Evolutionary conservation across 2,329 filamentous ascomycete genomes (phyloP), one percentile per base, ranked within the genome.

Genomic region (Penicillium nordicum): DNA sequence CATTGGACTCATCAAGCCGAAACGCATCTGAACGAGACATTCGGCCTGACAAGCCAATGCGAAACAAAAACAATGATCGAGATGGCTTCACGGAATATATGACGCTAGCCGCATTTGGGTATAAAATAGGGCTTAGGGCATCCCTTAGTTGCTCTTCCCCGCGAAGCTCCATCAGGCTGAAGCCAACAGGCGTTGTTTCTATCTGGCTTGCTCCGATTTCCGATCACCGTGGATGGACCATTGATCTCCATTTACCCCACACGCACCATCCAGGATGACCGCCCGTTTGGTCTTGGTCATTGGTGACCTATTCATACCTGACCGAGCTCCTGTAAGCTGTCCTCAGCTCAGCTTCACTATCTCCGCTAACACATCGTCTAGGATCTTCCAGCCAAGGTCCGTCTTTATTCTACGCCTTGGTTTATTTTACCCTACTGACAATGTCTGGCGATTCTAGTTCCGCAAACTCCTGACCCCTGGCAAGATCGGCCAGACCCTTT

Each of bases 281-380:
- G 90, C 91, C 63, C 90, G 93, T 77, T 83, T 96, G 65, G 92
- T 96, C 72, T 84, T 96, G 72, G 90, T 94, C 71, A 90, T 96
- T 67, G 91, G 91, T 74, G 92, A 96, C 79, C 85, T 96, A 53
- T 92, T 96, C 79, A 96, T 96, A 77, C 92, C 92, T 68, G 92
- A 96, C 76, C 84, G 92, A 73, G 92, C 91, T 67, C 86, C 94
- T 63, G 92, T 84, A 73, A 66, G 77, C 73, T 51, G 50, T 48
- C 55, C 42, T 46, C 58, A 41, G 36, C 52, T 43, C 53, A 32
- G n/a, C 25, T 37, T 60, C 59, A 62, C 44, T 57, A 60, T 61
- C 57, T 57, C 58, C 23, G 47, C 60, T 55, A 55, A 63, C 57
- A 41, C 40, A 8, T 58, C n/a, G 12, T 18, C 38, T 64, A 85